Evolutionary conservation across 768 basidiomycete genomes (phyloP).

Genomic region (Pisolithus sp.): DNA sequence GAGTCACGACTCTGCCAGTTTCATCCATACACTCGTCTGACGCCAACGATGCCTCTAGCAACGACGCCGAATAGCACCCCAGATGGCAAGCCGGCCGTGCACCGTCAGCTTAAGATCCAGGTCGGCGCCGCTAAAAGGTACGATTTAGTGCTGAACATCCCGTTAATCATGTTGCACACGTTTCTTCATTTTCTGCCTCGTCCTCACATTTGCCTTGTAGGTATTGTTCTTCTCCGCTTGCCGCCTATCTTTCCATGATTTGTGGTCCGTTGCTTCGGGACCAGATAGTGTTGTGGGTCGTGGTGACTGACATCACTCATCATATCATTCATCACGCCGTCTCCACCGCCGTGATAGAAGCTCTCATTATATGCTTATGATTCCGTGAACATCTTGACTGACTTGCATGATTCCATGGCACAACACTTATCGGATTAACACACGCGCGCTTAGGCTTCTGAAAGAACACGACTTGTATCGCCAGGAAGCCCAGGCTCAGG

Average conservation of each 20-base stretch:
- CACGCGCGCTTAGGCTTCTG: constrained; percentile 37
- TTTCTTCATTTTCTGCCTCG: background rate
- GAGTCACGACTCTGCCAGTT: no score
- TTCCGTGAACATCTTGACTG: background rate
- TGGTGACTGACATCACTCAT: background rate
- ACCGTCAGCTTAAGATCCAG: constrained; percentile 75
- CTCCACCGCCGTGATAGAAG: background rate
- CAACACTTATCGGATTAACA: background rate
- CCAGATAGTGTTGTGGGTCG: background rate
- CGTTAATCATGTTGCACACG: background rate
- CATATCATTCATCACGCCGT: background rate
- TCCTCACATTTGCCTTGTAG: background rate
- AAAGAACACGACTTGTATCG: constrained; percentile 67
- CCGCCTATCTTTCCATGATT: constrained; percentile 8
- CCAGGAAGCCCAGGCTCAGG: constrained; percentile 56
- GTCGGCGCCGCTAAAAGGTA: constrained; percentile 61
- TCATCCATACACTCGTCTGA: background rate
- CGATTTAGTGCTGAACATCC: constrained; percentile 6
- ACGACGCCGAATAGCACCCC: constrained; percentile 1
- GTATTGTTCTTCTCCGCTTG: constrained; percentile 3
- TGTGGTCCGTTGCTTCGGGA: background rate
- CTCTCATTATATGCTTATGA: background rate
- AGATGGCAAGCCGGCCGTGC: constrained; percentile 31
- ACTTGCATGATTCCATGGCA: background rate
- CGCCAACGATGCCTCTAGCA: constrained; percentile 8